Evolutionary conservation across 139 green algal species (phyloP).

Genomic region (Chlamydomonas incerta): DNA sequence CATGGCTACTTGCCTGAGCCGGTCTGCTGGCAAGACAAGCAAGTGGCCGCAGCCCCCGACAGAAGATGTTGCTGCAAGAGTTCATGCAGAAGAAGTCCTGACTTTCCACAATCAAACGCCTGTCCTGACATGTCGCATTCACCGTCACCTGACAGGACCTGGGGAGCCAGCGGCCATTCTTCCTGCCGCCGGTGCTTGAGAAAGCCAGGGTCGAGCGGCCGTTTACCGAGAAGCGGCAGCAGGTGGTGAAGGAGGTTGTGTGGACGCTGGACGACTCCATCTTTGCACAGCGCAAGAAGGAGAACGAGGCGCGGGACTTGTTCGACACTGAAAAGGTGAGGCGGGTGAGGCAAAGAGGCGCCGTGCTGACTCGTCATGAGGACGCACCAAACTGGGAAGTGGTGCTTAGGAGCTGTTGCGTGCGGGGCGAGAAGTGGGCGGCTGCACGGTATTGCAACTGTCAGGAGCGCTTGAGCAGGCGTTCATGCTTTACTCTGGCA

Average conservation of each 20-base stretch:
- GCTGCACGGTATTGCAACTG: too few species aligned
- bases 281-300: slow-evolving; percentile 40
- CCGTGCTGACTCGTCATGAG: background rate
- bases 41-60: too few species aligned
- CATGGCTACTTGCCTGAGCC: too few species aligned
- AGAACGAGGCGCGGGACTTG: slow-evolving; percentile 43
- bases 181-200: slow-evolving; percentile 41
- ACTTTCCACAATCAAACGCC: background rate
- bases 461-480: too few species aligned
- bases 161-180: slow-evolving; percentile 45
- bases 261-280: slow-evolving; percentile 37
- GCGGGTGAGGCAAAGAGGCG: background rate
- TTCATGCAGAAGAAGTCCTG: too few species aligned
- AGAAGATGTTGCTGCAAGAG: background rate
- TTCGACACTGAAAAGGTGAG: slow-evolving; percentile 49
- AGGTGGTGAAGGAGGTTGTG: background rate
- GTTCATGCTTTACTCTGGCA: background rate
- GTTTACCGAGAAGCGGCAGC: background rate
- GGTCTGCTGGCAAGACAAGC: too few species aligned
- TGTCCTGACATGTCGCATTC: background rate
- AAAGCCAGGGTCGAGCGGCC: slow-evolving; percentile 23
- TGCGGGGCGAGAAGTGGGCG: too few species aligned
- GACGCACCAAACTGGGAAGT: too few species aligned
- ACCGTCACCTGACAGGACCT: slow-evolving; percentile 5
- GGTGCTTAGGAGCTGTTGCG: too few species aligned